Percentiles rank a stretch among this genome's conserved stretches.
phyloP scores from a whole-genome alignment of 2,329 filamentous ascomycete species.

The Neurospora sp. region DNA sequence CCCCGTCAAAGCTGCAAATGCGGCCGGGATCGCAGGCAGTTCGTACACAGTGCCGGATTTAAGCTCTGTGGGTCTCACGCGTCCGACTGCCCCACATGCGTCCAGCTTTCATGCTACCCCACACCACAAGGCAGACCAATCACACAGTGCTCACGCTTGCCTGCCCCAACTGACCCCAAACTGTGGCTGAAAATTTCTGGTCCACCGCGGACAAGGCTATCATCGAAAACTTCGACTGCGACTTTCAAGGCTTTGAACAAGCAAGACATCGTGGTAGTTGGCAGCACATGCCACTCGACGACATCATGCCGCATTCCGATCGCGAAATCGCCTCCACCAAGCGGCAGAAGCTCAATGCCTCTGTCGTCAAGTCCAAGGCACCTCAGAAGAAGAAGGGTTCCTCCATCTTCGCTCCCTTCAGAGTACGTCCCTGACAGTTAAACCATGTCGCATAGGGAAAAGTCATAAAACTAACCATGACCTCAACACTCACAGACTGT shows the following conservation, averaged over 20 bases:
- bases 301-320: slow-evolving; percentile 47
- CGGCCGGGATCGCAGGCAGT: background rate
- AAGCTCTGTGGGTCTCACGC: background rate
- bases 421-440: slow-evolving; percentile 49
- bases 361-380: slow-evolving; percentile 22
- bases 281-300: slow-evolving; percentile 1
- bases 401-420: slow-evolving; percentile 84
- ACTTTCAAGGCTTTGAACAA: background rate
- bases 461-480: background rate
- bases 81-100: background rate
- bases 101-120: background rate
- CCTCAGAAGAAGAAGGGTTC: slow-evolving; percentile 38
- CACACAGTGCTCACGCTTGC: background rate
- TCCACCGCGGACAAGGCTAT: slow-evolving; percentile 10
- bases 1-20: background rate
- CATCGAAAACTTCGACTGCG: slow-evolving; percentile 1
- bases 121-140: background rate
- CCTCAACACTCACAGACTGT: slow-evolving; percentile 53
- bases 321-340: slow-evolving; percentile 59
- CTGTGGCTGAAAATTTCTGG: slow-evolving; percentile 17
- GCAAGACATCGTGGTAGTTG: background rate
- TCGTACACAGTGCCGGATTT: background rate
- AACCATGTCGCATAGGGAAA: background rate
- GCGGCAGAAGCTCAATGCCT: slow-evolving; percentile 58
- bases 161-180: background rate